A percentile compares a stretch with the other conserved stretches of the same genome.
Conservation (phyloP, 1,284 basidiomycete species). For the Leccinum pachyderme region DNA sequence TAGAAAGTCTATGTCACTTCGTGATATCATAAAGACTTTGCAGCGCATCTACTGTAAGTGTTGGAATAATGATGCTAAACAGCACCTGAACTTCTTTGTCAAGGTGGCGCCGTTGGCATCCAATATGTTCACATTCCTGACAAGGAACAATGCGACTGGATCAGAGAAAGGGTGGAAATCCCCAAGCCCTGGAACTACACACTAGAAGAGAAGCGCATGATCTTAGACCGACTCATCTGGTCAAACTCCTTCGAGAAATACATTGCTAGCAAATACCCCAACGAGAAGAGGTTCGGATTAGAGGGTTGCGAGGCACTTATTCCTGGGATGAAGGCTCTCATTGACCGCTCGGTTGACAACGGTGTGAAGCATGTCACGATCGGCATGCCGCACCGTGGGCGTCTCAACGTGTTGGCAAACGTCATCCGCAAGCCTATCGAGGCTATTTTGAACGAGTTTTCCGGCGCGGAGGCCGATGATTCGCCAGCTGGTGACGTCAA, state of each 20-base stretch:
- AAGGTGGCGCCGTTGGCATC: slow-evolving; percentile 90
- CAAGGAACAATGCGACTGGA: slow-evolving; percentile 99
- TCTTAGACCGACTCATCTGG: slow-evolving; percentile 98
- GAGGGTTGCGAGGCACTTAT: slow-evolving; percentile 98
- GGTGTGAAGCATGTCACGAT: slow-evolving; percentile 97
- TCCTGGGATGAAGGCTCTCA: slow-evolving; percentile 99
- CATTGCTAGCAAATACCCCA: slow-evolving; percentile 97
- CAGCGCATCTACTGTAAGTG: slow-evolving; percentile 92
- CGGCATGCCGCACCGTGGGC: slow-evolving; percentile 99
- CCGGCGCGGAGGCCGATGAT: slow-evolving; percentile 69
- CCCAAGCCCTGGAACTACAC: slow-evolving; percentile 99
- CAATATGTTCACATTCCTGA: slow-evolving; percentile 99
- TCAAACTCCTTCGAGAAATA: slow-evolving; percentile 99
- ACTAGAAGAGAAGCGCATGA: slow-evolving; percentile 98
- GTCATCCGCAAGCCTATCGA: slow-evolving; percentile 99
- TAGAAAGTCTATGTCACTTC: slow-evolving; percentile 81
- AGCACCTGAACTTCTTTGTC: slow-evolving; percentile 3
- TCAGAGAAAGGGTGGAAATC: slow-evolving; percentile 93
- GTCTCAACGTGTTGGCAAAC: slow-evolving; percentile 96
- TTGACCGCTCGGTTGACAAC: slow-evolving; percentile 95
- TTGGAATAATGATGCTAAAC: slow-evolving; percentile 1
- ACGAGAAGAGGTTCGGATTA: slow-evolving; percentile 99
- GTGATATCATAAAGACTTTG: slow-evolving; percentile 91
- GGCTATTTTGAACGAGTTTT: slow-evolving; percentile 98
- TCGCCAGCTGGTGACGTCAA: slow-evolving; percentile 97